Evolutionary conservation across 164 flowering plant species (phyloP).

Genomic region (Nelumbo lutea): DNA sequence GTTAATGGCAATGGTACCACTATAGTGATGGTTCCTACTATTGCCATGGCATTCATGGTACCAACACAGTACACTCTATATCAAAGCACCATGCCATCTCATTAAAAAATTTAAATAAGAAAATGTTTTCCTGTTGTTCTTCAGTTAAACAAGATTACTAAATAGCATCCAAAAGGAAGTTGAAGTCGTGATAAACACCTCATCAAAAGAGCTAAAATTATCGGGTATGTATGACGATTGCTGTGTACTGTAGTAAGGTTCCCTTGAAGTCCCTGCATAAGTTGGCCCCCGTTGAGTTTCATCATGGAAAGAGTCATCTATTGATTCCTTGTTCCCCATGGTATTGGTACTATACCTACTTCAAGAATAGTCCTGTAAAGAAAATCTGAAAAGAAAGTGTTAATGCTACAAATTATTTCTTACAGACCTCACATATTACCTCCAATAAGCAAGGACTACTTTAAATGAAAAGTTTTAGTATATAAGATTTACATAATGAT

Average conservation of each 20-base stretch:
- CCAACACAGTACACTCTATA: not conserved
- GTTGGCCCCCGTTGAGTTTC: conserved; percentile 2
- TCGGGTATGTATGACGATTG: conserved; percentile 29
- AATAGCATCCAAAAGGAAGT: not conserved
- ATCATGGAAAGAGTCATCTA: conserved; percentile 16
- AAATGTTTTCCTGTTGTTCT: no score
- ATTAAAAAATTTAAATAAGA: not conserved
- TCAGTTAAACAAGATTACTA: not conserved
- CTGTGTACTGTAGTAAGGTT: conserved; percentile 1
- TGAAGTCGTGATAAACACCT: conserved; percentile 21
- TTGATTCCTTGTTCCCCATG: conserved; percentile 35
- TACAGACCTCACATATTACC: not conserved
- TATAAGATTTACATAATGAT: not conserved
- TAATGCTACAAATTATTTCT: not conserved
- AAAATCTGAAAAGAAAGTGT: not conserved
- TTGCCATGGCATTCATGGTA: not conserved
- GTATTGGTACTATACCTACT: not conserved
- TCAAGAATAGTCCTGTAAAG: not conserved
- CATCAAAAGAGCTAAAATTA: conserved; percentile 39
- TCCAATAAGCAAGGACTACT: not conserved
- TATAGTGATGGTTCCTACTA: not conserved
- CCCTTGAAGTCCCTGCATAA: conserved; percentile 15
- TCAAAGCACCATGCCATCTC: not conserved
- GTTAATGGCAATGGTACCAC: no score
- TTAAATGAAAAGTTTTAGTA: no score